Percentiles rank a stretch among this genome's conserved stretches.
Conservation (phyloP, 768 basidiomycete genomes). For the Leucocoprinus birnbaumii region DNA sequence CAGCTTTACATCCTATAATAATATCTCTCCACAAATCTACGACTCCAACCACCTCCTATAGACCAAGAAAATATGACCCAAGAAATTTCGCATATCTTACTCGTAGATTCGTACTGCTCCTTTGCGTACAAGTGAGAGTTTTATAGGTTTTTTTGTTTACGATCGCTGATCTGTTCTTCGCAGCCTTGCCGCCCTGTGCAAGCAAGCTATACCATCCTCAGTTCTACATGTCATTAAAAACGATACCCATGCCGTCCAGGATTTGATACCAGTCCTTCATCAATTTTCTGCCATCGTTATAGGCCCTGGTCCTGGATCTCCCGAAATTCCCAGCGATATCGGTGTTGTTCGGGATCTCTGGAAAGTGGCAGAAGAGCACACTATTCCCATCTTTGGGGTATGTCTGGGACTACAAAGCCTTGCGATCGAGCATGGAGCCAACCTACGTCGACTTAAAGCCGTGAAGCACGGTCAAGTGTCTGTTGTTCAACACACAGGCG, state of each 20-base stretch:
- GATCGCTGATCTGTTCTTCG: background rate
- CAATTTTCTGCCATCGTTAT: constrained; percentile 70
- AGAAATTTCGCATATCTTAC: constrained; percentile 50
- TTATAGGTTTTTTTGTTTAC: background rate
- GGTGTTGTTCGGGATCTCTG: constrained; percentile 72
- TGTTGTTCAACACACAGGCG: constrained; percentile 51
- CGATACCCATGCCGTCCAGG: constrained; percentile 48
- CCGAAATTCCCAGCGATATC: constrained; percentile 55
- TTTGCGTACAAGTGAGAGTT: constrained; percentile 80
- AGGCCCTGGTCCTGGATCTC: constrained; percentile 82
- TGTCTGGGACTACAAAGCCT: constrained; percentile 83
- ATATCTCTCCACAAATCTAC: background rate
- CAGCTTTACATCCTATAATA: too few relatives aligned
- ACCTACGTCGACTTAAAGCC: constrained; percentile 44
- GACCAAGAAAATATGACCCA: too few relatives aligned
- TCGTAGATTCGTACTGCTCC: constrained; percentile 85
- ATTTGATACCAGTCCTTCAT: constrained; percentile 50
- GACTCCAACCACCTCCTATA: background rate
- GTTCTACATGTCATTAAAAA: constrained; percentile 73
- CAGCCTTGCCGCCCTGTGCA: constrained; percentile 74
- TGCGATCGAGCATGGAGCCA: constrained; percentile 60
- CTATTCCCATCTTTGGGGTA: constrained; percentile 79
- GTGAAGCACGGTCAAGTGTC: constrained; percentile 49
- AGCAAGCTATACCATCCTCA: constrained; percentile 57
- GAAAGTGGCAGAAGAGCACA: constrained; percentile 47